A percentile compares a stretch with the other conserved stretches of the same genome.
phyloP scores from a whole-genome alignment of 768 basidiomycete genomes.

The Sarcodon aspratus region DNA sequence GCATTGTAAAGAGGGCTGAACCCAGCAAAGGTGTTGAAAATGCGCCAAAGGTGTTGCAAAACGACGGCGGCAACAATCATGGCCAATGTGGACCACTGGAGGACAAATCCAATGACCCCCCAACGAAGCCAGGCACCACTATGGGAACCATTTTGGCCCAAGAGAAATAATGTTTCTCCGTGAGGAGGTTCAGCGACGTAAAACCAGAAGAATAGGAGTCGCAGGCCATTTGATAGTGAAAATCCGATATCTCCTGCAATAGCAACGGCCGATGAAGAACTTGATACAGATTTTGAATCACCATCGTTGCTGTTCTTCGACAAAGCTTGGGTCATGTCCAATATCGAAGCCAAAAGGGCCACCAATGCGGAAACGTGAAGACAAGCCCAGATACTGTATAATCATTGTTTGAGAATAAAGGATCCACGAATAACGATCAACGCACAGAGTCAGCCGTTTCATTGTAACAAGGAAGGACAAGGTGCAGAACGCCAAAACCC shows the following conservation, averaged over 20 bases:
- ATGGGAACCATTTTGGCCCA: constrained; percentile 21
- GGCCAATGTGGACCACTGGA: constrained; percentile 40
- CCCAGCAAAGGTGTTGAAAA: constrained; percentile 23
- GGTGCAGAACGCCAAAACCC: constrained; percentile 51
- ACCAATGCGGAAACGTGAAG: constrained; percentile 46
- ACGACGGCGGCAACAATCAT: constrained; percentile 34
- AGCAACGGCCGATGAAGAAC: constrained; percentile 25
- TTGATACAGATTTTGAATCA: constrained; percentile 12
- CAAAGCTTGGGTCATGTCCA: constrained; percentile 52
- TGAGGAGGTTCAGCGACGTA: constrained; percentile 49
- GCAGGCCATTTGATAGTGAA: constrained; percentile 43
- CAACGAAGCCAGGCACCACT: constrained; percentile 58
- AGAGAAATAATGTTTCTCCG: constrained; percentile 19
- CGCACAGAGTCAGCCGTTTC: constrained; percentile 42
- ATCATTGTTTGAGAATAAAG: not conserved
- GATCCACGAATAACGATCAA: not conserved
- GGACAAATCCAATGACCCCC: constrained; percentile 40
- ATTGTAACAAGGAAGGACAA: constrained; percentile 44
- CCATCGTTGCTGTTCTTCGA: constrained; percentile 20
- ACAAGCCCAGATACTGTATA: constrained; percentile 16
- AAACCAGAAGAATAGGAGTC: constrained; percentile 60
- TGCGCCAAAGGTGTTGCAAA: constrained; percentile 57
- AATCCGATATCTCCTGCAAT: constrained; percentile 48
- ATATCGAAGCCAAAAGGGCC: constrained; percentile 47
- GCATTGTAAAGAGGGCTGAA: constrained; percentile 43